These are phyloP conservation scores for Ciborinia camelliae DNA, from an alignment of 2,329 filamentous ascomycete genomes.

Conservation along the genomic window DNA sequence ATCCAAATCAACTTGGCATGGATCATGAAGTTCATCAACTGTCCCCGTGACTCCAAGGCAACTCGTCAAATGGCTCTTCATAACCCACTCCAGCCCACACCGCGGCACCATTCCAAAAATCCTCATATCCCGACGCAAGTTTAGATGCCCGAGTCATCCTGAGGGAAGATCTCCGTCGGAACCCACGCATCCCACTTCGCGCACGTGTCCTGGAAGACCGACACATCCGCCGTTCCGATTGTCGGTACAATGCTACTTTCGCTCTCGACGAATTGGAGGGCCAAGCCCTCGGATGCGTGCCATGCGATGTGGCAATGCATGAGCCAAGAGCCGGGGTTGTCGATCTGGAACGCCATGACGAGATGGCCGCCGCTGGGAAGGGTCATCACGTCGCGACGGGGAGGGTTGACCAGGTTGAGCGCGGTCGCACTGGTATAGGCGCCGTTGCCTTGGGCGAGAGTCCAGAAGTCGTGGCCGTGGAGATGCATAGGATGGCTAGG, in stretches of 20 bases:
- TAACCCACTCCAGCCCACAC: not conserved
- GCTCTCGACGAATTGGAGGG: slow-evolving; percentile 48
- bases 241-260: slow-evolving; percentile 24
- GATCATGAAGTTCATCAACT: not conserved
- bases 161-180: slow-evolving; percentile 18
- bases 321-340: slow-evolving; percentile 37
- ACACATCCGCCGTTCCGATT: slow-evolving; percentile 22
- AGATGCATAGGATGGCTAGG: slow-evolving; percentile 43
- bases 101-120: not conserved
- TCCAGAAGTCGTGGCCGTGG: slow-evolving; percentile 50
- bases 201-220: slow-evolving; percentile 27
- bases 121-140: not conserved
- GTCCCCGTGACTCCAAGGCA: not conserved
- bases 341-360: slow-evolving; percentile 35
- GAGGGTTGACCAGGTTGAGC: slow-evolving; percentile 44
- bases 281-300: slow-evolving; percentile 53
- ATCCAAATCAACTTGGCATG: not conserved
- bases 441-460: slow-evolving; percentile 45
- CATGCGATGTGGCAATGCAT: slow-evolving; percentile 44
- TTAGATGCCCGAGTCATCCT: slow-evolving; percentile 35
- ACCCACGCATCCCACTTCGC: slow-evolving; percentile 26
- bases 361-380: slow-evolving; percentile 39
- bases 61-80: no score
- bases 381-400: slow-evolving; percentile 51
- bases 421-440: slow-evolving; percentile 36